Percentiles rank a stretch among this genome's conserved stretches.
These are phyloP conservation scores for Trichoderma brevicompactum DNA, from an alignment of 2,329 filamentous ascomycete genomes.

Conservation along the genomic window DNA sequence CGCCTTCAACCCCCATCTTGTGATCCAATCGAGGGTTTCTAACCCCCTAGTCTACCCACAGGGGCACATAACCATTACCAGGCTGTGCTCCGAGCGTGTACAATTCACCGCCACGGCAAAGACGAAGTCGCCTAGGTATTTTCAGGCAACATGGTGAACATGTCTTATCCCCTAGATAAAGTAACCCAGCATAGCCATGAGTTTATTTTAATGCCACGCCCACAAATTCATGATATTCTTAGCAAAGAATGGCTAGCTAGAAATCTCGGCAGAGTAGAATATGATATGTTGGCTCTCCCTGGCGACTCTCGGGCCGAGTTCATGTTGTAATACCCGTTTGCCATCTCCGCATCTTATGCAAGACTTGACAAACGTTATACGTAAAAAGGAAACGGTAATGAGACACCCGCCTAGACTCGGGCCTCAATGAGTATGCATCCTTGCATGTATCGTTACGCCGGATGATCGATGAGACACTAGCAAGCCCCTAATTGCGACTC, in stretches of 20 bases:
- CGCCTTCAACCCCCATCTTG: neutral
- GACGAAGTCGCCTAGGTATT: no score
- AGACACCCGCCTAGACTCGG: neutral
- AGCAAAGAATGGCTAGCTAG: neutral
- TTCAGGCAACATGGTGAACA: neutral
- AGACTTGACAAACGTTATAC: neutral
- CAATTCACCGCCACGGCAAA: neutral
- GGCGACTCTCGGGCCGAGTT: neutral
- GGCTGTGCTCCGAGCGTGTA: neutral
- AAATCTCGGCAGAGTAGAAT: neutral
- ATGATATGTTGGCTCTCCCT: neutral
- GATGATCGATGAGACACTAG: neutral
- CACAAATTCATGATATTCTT: neutral
- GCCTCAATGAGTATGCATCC: neutral
- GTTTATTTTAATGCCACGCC: no score
- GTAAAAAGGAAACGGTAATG: neutral
- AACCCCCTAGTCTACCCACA: neutral
- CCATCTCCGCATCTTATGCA: neutral
- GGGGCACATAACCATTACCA: neutral
- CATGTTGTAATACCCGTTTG: neutral
- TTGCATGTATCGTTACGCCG: neutral
- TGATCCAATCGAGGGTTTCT: neutral
- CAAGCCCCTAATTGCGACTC: constrained; percentile 1
- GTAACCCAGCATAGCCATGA: no score
- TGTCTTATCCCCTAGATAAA: neutral